Evolutionary conservation across 2,329 filamentous ascomycete species (phyloP).

Genomic region (Penicillium capsulatum): DNA sequence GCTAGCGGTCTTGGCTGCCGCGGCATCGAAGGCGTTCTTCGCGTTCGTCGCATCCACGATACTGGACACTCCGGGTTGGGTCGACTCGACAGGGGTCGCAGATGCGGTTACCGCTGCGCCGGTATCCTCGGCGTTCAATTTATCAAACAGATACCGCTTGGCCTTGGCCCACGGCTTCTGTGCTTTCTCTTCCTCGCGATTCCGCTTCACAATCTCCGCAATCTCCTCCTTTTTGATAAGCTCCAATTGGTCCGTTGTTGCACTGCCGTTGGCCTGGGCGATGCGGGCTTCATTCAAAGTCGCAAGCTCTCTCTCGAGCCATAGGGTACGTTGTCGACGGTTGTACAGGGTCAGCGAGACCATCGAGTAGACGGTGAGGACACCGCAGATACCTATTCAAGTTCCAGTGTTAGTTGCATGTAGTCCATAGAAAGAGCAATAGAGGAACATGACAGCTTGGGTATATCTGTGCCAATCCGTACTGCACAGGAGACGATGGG

Average conservation of each 20-base stretch:
- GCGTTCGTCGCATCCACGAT: conserved; percentile 37
- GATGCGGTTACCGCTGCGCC: conserved; percentile 8
- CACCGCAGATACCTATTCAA: conserved; percentile 53
- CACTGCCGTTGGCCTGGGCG: conserved; percentile 40
- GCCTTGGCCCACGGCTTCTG: conserved; percentile 37
- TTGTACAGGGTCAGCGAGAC: conserved; percentile 66
- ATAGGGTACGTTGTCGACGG: conserved; percentile 60
- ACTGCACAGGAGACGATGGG: too few relatives aligned
- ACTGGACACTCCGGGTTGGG: conserved; percentile 27
- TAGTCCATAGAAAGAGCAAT: not conserved
- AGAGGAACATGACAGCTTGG: not conserved
- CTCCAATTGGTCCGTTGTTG: conserved; percentile 42
- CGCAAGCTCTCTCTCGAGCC: conserved; percentile 50
- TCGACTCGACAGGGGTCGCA: conserved; percentile 1
- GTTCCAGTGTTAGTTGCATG: conserved; percentile 2
- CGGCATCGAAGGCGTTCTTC: conserved; percentile 33
- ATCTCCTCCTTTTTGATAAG: conserved; percentile 45
- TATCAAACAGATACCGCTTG: conserved; percentile 38
- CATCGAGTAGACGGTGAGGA: conserved; percentile 61
- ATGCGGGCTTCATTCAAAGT: conserved; percentile 41
- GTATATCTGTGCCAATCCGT: not conserved
- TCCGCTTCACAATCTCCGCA: conserved; percentile 39
- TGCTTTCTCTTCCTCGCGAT: conserved; percentile 39
- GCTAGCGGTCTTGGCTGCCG: conserved; percentile 19
- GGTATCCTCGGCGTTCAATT: conserved; percentile 36